Evolutionary conservation across 1,139 yeast genomes (phyloP), one percentile per base, ranked within the genome.

Genomic region (Yueomyces sp.): DNA sequence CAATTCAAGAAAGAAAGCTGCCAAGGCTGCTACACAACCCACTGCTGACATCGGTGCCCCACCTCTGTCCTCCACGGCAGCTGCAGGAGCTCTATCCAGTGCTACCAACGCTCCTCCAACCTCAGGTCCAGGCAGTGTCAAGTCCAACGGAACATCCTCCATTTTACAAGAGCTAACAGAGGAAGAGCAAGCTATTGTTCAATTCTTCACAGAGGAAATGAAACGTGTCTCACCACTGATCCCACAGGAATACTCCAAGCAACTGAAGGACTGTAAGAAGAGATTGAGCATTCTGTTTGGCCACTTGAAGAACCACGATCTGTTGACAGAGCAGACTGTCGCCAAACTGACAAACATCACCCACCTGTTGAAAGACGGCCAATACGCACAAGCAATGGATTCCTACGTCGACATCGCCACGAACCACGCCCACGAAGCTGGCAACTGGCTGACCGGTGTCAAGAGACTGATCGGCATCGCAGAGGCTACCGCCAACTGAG

Each of bases 401-500:
- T 54, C 75, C 42, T 76, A 76, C 50, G 63, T 71, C 40, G 76
- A 78, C 42, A 73, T 91, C 51, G 75, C 84, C 40, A 73, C 87
- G 6, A 72, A 75, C 36, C 74, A 76, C 52, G 73, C 81, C 41
- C 78, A 75, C 38, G 95, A 89, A 61, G 77, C 84, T 50, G 95
- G 95, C 9, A 78, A 82, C 54, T 91, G 98, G 98, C 78, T 85
- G 67, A 78, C 85, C 28, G 98, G 98, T 55, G 81, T 91, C 42
- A 86, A 83, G 65, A 76, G 96, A 54, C 72, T 91, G 52, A 78
- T 91, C 48, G 84, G 82, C 48, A 83, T 91, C 78, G 76, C 65
- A 2, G 69, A 66, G 47, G 69, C 67, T 29, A 54, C 62, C 4
- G 19, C 7, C 7, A 30, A 30, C 11, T 30, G 32, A 30, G 19